A percentile compares a stretch with the other conserved stretches of the same genome.
phyloP scores from a whole-genome alignment of 2,329 filamentous ascomycete species.

The Nemania diffusa region DNA sequence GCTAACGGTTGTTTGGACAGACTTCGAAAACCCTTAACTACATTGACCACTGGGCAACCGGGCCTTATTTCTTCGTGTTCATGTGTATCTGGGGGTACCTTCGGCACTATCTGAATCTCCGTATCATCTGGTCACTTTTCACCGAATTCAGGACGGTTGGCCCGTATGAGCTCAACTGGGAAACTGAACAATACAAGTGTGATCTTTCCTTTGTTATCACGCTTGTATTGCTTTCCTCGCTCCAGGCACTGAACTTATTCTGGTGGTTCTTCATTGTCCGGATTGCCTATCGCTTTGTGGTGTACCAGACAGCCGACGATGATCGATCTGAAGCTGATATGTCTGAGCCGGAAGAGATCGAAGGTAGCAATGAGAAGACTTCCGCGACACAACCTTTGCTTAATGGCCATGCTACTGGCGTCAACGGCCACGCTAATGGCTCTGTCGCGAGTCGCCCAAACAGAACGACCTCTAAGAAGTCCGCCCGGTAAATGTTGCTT shows the following conservation, averaged over 20 bases:
- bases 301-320: slow-evolving; percentile 70
- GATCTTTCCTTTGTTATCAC: slow-evolving; percentile 75
- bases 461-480: slow-evolving; percentile 41
- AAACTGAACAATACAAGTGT: slow-evolving; percentile 80
- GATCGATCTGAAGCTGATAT: slow-evolving; percentile 77
- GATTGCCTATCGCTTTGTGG: slow-evolving; percentile 77
- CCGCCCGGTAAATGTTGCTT: slow-evolving; percentile 36
- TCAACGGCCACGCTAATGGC: slow-evolving; percentile 45
- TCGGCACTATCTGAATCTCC: slow-evolving; percentile 84
- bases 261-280: slow-evolving; percentile 83
- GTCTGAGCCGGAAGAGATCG: slow-evolving; percentile 64
- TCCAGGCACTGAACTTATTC: slow-evolving; percentile 82
- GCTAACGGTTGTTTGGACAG: slow-evolving; percentile 54
- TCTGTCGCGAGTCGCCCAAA: slow-evolving; percentile 38
- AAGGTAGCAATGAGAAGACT: slow-evolving; percentile 37
- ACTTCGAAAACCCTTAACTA: slow-evolving; percentile 95
- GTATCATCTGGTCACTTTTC: slow-evolving; percentile 79
- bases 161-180: slow-evolving; percentile 81
- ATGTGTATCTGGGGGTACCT: slow-evolving; percentile 88
- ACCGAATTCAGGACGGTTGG: slow-evolving; percentile 80
- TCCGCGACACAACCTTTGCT: slow-evolving; percentile 37
- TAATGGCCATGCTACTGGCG: slow-evolving; percentile 43
- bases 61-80: slow-evolving; percentile 86
- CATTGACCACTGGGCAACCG: slow-evolving; percentile 80
- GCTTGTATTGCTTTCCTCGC: slow-evolving; percentile 68